Base-by-base conservation (phyloP, 257 asterid genomes). In the Nicotiana otophora region DNA sequence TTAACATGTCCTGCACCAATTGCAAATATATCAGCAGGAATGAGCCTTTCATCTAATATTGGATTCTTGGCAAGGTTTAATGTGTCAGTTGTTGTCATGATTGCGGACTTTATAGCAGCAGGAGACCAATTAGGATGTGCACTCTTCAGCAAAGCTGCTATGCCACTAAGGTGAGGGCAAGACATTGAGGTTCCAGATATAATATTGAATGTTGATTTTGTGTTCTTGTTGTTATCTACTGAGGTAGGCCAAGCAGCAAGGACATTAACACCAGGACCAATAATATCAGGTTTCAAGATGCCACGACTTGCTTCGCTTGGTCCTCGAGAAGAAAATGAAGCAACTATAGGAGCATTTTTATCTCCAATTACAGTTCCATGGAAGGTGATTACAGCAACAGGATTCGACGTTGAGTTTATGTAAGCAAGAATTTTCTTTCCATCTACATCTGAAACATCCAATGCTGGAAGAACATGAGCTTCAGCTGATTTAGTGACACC, bases 241-340 rank as follows among this genome's bases (percentile, higher is more conserved):
- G 89, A 84, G 31, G 42, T 2, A 6, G 88, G 90, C 89, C 91
- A 92, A 10, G 93, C 92, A 1, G 92, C 93, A 1, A 91, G 81
- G 64, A 92, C 81, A 66, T 88, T 90, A 58, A 82, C 88, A 0
- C 96, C 95, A 0, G 94, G 97, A 61, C 93, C 93, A 17, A 88
- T 48, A 7, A 93, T 87, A 28, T 93, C 96, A 1, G 94, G 97
- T 55, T 93, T 93, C 16, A 93, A 64, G 55, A 93, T 90, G 0
- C 96, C 94, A 0, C 78, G 93, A 61, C 91, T 89, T 3, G 33
- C 58, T 1, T 0, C 0, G 69, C 62, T 89, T 0, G 97, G 96
- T 2, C 97, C 97, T 26, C 93, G 75, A 2, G 92, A 80, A 0
- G 97, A 92, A 78, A 88, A 92, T 0, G 80, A 63, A 2, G 92